Conservation (phyloP, 139 green algal species). For the Chlamydomonas incerta region DNA sequence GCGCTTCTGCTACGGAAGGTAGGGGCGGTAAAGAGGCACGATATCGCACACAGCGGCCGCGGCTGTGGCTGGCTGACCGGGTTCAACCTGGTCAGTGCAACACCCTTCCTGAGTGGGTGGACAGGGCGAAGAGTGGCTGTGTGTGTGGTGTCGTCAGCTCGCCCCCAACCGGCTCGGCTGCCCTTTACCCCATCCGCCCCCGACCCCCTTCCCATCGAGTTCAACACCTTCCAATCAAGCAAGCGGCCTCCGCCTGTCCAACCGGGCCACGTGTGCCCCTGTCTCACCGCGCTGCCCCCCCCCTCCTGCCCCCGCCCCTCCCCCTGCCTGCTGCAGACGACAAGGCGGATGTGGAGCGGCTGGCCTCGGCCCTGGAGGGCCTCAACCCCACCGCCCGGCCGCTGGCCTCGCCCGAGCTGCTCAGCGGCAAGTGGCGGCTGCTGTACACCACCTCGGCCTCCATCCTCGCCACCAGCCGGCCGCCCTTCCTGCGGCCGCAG, state of each 20-base stretch:
- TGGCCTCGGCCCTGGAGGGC: conserved; percentile 72
- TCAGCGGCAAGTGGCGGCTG: conserved; percentile 87
- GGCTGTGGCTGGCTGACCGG: no score
- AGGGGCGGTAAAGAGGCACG: neutral
- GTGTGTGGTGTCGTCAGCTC: no score
- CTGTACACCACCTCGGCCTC: conserved; percentile 90
- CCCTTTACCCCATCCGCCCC: no score
- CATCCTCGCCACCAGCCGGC: conserved; percentile 82
- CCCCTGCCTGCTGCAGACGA: conserved; percentile 2
- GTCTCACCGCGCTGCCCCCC: neutral
- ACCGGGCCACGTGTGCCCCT: neutral
- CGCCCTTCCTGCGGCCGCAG: conserved; percentile 74
- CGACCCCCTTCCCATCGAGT: neutral
- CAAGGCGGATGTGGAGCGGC: conserved; percentile 43
- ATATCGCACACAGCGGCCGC: no score
- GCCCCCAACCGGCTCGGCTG: no score
- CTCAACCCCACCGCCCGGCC: conserved; percentile 79
- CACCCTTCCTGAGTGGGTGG: neutral
- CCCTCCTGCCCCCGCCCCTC: no score
- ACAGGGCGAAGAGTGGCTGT: no score
- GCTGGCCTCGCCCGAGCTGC: conserved; percentile 57
- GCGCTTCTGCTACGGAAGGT: conserved; percentile 5
- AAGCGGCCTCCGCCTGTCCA: neutral
- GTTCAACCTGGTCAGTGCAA: no score
- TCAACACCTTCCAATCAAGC: neutral